Base-by-base conservation (phyloP, 768 basidiomycete species). In the Lactarius indigo region DNA sequence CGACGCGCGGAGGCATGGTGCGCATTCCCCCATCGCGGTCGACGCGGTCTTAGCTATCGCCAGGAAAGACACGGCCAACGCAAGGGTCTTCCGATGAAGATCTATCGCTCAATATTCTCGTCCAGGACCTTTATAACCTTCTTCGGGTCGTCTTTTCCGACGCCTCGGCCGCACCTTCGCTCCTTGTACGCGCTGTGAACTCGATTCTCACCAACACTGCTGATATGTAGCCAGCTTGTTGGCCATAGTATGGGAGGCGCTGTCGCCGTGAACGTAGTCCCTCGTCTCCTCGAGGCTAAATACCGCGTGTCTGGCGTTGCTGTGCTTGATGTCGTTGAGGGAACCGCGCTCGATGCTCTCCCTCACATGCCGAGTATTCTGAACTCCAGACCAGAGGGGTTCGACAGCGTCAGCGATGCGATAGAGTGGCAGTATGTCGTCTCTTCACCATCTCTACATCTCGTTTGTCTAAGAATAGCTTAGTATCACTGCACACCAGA, bases 211-310 rank as follows among this genome's bases (percentile, higher is more conserved):
- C 37, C 31, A 17, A n/a, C 44, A 47, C 12, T 50, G 37, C 56
- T 33, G 28, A 23, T 18, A 37, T 3, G 28, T 60, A 6, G 31
- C 35, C 12, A 93, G 90, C 83, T 97, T 8, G 83, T 97, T 10
- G 97, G 97, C 0, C 97, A 99, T 74, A 96, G 93, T 65, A 96
- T 99, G 90, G 97, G 97, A 17, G 96, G 96, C 30, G 89, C 95
- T 0, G 95, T 97, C 4, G 84, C 92, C 26, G 86, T 90, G 9
- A 85, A 87, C 5, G 83, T 88, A 2, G 87, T 86, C 67, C 85
- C 92, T 1, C 74, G 77, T 20, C 79, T 99, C 2, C 83, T 91
- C 62, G 82, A 85, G 54, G 79, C 78, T 28, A 85, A 87, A 57
- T 96, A 92, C 70, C 82, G 81, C 17, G 80, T 98, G 3, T 82